Base-by-base conservation (phyloP, 495 filamentous ascomycete species). In the Emericellopsis terricola region DNA sequence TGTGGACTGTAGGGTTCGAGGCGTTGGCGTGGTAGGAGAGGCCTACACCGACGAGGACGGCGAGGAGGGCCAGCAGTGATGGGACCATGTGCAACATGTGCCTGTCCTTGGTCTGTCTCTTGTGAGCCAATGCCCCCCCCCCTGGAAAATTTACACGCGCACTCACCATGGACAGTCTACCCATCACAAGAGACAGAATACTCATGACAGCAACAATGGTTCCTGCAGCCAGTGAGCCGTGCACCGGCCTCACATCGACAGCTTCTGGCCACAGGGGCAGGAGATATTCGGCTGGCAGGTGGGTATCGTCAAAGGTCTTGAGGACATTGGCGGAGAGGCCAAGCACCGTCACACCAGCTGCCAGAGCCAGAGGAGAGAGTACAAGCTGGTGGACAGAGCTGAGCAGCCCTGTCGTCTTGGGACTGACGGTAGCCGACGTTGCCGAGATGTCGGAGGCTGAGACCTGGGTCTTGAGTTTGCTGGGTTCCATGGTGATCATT, bases 1-100 rank as follows among this genome's bases (percentile, higher is more conserved):
- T 64, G 44, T 68, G 42, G 19, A 69, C 44, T 26, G 62, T 63
- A 42, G 60, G 58, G 27, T 44, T 44, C 2, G 64, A 68, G 16
- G 57, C 42, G 38, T 69, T 66, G 51, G 64, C 57, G 31, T 50
- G 53, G 40, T 71, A 71, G 51, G 62, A 69, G 50, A 69, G 64
- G 31, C 55, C 45, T 35, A 63, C 57, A 41, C 56, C 56, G 38
- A 69, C 51, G 38, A 69, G 43, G n/a, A 54, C 54, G 29, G 57
- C 61, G 28, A 51, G 43, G 31, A 69, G 48, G 32, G 55, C 51
- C 33, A 63, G 29, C 15, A 59, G 38, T 3, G 66, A 60, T 1
- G 55, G 47, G 19, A 46, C 33, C 36, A 64, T 47, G 21, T n/a
- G n/a, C n/a, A n/a, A n/a, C n/a, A n/a, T n/a, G n/a, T n/a, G n/a